These are phyloP conservation scores for Colletotrichum sp. DNA, from an alignment of 2,329 filamentous ascomycete species.

Conservation along the genomic window DNA sequence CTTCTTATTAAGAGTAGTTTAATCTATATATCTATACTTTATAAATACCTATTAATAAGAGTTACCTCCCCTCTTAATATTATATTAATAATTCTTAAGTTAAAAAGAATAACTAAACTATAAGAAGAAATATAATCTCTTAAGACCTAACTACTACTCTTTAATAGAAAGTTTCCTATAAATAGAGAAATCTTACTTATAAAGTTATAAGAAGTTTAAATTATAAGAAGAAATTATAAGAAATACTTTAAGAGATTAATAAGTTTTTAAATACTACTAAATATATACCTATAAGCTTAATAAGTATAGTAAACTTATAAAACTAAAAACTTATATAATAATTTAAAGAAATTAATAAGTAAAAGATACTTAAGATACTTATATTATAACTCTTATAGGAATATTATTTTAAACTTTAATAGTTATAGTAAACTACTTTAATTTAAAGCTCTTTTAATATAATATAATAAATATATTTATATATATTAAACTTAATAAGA, in stretches of 20 bases:
- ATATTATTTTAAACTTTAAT: background rate
- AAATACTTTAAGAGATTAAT: background rate
- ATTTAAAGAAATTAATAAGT: background rate
- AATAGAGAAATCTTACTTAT: background rate
- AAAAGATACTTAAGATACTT: background rate
- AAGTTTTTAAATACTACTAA: background rate
- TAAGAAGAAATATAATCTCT: background rate
- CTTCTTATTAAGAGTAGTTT: too few relatives aligned
- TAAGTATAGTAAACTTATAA: background rate
- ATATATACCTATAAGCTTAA: background rate
- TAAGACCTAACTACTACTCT: background rate
- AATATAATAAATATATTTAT: background rate
- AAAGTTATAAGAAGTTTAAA: background rate
- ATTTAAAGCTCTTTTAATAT: background rate
- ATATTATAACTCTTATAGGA: background rate
- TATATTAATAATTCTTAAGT: background rate
- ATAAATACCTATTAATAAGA: too few relatives aligned
- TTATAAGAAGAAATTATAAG: background rate
- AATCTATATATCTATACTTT: background rate
- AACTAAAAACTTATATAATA: background rate
- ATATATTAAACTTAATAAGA: background rate
- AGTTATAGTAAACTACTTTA: background rate
- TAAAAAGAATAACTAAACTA: too few relatives aligned
- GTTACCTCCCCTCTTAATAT: background rate
- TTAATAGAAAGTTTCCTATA: background rate